phyloP scores from a whole-genome alignment of 805 yeast genomes.

The Ogataea siamensis region DNA sequence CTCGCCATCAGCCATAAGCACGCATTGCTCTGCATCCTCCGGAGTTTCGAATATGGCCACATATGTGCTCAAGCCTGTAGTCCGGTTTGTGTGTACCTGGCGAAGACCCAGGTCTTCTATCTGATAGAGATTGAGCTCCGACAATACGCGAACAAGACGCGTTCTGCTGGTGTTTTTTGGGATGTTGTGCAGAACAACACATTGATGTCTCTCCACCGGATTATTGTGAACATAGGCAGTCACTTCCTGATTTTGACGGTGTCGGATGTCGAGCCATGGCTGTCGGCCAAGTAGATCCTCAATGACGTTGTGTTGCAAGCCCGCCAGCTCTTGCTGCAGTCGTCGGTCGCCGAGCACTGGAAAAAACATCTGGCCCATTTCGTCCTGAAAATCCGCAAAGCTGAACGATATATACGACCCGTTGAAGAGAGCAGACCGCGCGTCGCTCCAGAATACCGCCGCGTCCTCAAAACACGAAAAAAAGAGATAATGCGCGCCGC shows the following conservation, averaged over 20 bases:
- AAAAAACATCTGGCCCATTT: conserved; percentile 20
- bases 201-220: conserved; percentile 27
- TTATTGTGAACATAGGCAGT: conserved; percentile 2
- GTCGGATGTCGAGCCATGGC: conserved; percentile 11
- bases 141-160: conserved; percentile 38
- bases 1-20: conserved; percentile 50
- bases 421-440: conserved; percentile 43
- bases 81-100: conserved; percentile 11
- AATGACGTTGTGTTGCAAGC: too few relatives aligned
- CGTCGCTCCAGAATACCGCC: conserved; percentile 49
- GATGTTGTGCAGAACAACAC: conserved; percentile 44
- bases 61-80: conserved; percentile 25
- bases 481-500: conserved; percentile 51
- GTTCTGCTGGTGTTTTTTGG: conserved; percentile 43
- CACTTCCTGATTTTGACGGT: not conserved
- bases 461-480: conserved; percentile 51
- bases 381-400: conserved; percentile 39
- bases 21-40: conserved; percentile 50
- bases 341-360: conserved; percentile 24
- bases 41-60: conserved; percentile 45
- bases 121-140: conserved; percentile 48
- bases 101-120: conserved; percentile 21
- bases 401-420: conserved; percentile 47
- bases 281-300: conserved; percentile 11
- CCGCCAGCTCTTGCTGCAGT: conserved; percentile 6